These are phyloP conservation scores for Cardamine chenopodiifolia DNA, from an alignment of 345 rosid genomes.

Conservation along the genomic window DNA sequence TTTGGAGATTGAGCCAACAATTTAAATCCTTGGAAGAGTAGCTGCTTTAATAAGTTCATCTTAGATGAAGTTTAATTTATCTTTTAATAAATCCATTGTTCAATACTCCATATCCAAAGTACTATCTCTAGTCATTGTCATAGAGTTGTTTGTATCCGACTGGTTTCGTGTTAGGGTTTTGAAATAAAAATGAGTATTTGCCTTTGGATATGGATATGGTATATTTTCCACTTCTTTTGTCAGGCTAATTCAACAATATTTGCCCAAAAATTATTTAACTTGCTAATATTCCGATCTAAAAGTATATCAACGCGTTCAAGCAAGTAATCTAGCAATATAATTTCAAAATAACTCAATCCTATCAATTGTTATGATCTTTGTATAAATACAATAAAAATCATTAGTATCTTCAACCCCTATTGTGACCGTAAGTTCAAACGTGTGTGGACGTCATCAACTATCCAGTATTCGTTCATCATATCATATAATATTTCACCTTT, in stretches of 20 bases:
- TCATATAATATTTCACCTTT: not conserved
- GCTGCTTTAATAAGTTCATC: constrained; percentile 12
- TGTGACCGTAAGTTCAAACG: not conserved
- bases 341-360: not conserved
- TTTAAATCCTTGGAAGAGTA: not conserved
- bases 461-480: not conserved
- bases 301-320: not conserved
- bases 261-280: not conserved
- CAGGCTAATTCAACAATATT: too few species aligned
- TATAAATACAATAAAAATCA: not conserved
- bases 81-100: not conserved
- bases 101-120: not conserved
- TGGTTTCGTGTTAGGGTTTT: not conserved
- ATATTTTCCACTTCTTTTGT: not conserved
- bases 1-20: constrained; percentile 57
- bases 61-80: not conserved
- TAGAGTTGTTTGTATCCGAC: not conserved
- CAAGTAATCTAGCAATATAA: not conserved
- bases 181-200: not conserved
- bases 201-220: not conserved
- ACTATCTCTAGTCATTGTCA: constrained; percentile 6
- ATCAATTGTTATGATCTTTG: not conserved
- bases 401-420: not conserved
- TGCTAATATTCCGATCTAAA: not conserved
- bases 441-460: not conserved